These are phyloP conservation scores for Bassia scoparia DNA, from an alignment of 148 eudicot species.

Conservation along the genomic window DNA sequence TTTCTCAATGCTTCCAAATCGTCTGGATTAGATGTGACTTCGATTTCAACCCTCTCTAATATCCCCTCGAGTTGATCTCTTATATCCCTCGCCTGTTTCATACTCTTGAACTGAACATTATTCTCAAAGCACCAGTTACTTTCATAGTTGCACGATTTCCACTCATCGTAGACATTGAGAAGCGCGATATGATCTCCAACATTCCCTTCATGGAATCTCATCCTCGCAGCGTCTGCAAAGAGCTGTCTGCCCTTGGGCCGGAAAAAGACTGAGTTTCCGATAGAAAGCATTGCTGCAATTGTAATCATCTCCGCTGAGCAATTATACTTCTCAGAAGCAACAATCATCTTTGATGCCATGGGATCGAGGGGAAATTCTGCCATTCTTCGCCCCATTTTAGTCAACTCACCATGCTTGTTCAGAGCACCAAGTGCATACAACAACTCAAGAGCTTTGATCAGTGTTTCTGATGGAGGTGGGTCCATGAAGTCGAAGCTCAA, in stretches of 20 bases:
- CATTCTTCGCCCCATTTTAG: constrained; percentile 72
- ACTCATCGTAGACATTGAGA: constrained; percentile 67
- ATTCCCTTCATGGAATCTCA: constrained; percentile 67
- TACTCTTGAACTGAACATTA: constrained; percentile 84
- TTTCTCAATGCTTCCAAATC: constrained; percentile 78
- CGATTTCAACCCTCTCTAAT: constrained; percentile 87
- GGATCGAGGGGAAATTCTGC: constrained; percentile 85
- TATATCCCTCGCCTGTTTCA: constrained; percentile 90
- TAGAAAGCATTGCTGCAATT: constrained; percentile 76
- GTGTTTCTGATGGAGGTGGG: constrained; percentile 71
- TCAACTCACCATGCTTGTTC: constrained; percentile 60
- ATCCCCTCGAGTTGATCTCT: constrained; percentile 90
- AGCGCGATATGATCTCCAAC: constrained; percentile 74
- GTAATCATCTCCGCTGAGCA: constrained; percentile 69
- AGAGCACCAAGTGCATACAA: constrained; percentile 63
- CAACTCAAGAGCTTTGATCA: constrained; percentile 64
- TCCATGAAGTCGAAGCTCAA: constrained; percentile 79
- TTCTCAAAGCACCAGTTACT: constrained; percentile 72
- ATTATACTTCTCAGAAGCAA: constrained; percentile 51
- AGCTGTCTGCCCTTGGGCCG: constrained; percentile 73
- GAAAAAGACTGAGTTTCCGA: constrained; percentile 74
- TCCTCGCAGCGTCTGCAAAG: constrained; percentile 66
- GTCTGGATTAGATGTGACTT: constrained; percentile 50
- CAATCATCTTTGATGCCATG: constrained; percentile 69
- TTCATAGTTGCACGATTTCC: constrained; percentile 69